phyloP scores from a whole-genome alignment of 169 alveolate species.

The Plasmodium adleri region DNA sequence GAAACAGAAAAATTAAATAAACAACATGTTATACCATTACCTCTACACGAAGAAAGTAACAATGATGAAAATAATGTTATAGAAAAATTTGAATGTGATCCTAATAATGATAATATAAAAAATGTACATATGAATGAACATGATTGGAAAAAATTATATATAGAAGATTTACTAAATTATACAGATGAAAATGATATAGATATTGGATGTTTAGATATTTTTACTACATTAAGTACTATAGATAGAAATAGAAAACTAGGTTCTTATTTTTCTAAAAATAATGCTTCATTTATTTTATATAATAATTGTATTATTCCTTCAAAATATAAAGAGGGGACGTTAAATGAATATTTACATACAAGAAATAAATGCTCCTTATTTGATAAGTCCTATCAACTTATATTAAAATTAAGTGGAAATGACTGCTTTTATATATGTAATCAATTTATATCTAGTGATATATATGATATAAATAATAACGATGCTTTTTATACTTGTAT shows the following conservation, averaged over 20 bases:
- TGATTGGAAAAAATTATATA: slow-evolving; percentile 30
- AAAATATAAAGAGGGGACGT: slow-evolving; percentile 31
- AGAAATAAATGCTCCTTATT: slow-evolving; percentile 77
- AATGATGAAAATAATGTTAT: not conserved
- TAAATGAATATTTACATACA: slow-evolving; percentile 76
- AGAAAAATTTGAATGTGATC: not conserved
- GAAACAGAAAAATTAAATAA: too few species aligned
- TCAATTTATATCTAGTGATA: slow-evolving; percentile 78
- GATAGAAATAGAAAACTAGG: slow-evolving; percentile 69
- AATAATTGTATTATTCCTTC: slow-evolving; percentile 73
- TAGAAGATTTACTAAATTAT: slow-evolving; percentile 65
- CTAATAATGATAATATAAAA: not conserved
- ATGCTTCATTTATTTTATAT: slow-evolving; percentile 62
- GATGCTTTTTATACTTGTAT: slow-evolving; percentile 77
- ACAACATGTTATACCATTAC: too few species aligned
- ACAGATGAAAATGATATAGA: slow-evolving; percentile 63
- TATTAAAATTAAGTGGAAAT: slow-evolving; percentile 75
- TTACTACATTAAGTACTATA: slow-evolving; percentile 35
- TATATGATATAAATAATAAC: slow-evolving; percentile 65
- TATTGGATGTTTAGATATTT: slow-evolving; percentile 50
- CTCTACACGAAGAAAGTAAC: not conserved
- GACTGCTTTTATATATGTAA: slow-evolving; percentile 77
- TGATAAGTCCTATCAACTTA: slow-evolving; percentile 77
- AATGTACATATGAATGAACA: slow-evolving; percentile 11
- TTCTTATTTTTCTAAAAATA: slow-evolving; percentile 15